Evolutionary conservation across 1,284 basidiomycete genomes (phyloP), one percentile per base, ranked within the genome.

Genomic region (Rhodotorula mucilaginosa): DNA sequence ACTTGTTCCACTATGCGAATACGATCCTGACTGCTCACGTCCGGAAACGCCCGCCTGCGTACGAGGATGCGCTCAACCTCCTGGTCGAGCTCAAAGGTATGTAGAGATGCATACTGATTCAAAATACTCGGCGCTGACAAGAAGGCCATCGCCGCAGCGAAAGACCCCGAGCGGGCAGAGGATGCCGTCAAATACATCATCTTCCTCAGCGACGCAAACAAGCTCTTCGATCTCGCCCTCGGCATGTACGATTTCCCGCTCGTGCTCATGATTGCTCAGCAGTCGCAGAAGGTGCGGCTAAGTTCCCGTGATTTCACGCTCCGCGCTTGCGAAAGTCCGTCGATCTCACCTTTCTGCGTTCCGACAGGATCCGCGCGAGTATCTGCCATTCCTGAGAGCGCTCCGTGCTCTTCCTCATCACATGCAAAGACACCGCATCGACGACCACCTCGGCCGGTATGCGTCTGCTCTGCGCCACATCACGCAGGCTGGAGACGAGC

Each of bases 221-320:
- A 86, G 73, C 86, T 99, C 4, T 99, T 95, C 82, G 89, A 98
- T 80, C 91, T 91, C 8, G 97, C 97, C 2, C 86, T 99, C 34
- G 96, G 97, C 34, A 98, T 98, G 93, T 99, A 99, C 81, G 93
- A 99, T 81, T 97, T 99, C 82, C 89, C 91, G 31, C 84, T 99
- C 3, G 95, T 97, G 3, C 84, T 99, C 48, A 89, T 99, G 88
- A 87, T 99, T 51, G 96, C 97, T 1, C 97, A 99, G 80, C 91
- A 98, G 79, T 92, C 95, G 49, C 94, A 97, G 81, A 96, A 95
- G 86, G 93, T 92, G 57, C 39, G 81, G 10, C 73, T 18, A 0
- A 12, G 13, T 6, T 16, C 39, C 12, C 10, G 39, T 44, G 10
- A 16, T 7, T 29, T 34, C 34, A 15, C 13, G n/a, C 26, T 13